These are phyloP conservation scores for Xerocomus spinulosus DNA, from an alignment of 768 basidiomycete species.

Conservation along the genomic window DNA sequence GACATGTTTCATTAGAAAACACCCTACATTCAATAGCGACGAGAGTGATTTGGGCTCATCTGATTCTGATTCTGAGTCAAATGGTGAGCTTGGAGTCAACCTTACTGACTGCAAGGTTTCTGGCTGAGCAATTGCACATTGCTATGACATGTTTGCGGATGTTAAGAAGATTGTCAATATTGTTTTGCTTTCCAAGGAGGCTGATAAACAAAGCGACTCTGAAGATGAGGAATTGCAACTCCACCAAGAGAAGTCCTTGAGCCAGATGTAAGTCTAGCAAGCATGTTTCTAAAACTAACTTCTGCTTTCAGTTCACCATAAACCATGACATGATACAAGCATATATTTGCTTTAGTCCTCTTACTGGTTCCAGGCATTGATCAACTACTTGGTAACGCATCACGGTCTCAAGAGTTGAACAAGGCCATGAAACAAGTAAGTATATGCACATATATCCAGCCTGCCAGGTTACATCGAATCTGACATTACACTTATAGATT, in stretches of 20 bases:
- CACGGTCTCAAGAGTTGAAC: too few relatives aligned
- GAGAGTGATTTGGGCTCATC: too few relatives aligned
- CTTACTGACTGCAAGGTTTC: background rate
- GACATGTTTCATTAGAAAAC: background rate
- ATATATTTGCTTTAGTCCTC: background rate
- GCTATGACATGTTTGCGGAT: background rate
- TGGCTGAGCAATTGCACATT: background rate
- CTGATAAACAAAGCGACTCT: background rate
- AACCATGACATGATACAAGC: background rate
- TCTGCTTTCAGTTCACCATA: background rate
- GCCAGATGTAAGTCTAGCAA: background rate
- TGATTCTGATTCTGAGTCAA: background rate
- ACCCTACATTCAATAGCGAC: too few relatives aligned
- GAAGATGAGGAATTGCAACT: background rate
- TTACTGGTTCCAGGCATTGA: too few relatives aligned
- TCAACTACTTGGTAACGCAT: too few relatives aligned
- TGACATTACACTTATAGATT: background rate
- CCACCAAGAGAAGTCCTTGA: background rate
- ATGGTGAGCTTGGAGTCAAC: background rate
- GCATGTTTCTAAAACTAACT: background rate
- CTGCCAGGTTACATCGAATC: background rate
- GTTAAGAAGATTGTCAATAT: background rate
- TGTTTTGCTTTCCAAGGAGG: background rate
- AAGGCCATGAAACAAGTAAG: background rate
- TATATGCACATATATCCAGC: slow-evolving; percentile 2